phyloP scores from a whole-genome alignment of 768 basidiomycete genomes.

The Mycena epipterygia region DNA sequence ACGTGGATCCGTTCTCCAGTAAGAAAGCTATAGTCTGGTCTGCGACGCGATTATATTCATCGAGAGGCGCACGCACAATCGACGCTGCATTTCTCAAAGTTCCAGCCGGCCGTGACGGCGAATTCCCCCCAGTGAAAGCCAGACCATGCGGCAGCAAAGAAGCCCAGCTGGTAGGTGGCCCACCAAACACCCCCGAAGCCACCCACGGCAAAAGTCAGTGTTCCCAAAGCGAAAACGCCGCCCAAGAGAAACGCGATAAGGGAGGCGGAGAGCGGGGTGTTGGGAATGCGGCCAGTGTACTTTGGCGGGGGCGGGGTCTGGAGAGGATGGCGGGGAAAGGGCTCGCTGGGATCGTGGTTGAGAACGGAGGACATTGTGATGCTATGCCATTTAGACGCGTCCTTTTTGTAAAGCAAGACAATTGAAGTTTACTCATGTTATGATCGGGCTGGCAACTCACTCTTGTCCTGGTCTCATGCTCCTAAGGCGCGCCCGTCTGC shows the following conservation, averaged over 20 bases:
- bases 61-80: slow-evolving; percentile 77
- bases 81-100: slow-evolving; percentile 90
- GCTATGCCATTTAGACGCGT: too few species aligned
- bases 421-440: background rate
- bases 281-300: slow-evolving; percentile 75
- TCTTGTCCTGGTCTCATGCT: background rate
- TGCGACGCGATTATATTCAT: slow-evolving; percentile 5
- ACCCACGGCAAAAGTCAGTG: slow-evolving; percentile 62
- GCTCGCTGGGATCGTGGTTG: slow-evolving; percentile 3
- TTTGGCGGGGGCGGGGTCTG: slow-evolving; percentile 50
- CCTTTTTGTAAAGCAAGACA: background rate
- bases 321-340: slow-evolving; percentile 34
- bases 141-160: slow-evolving; percentile 88
- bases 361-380: background rate
- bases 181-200: slow-evolving; percentile 64
- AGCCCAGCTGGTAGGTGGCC: slow-evolving; percentile 82
- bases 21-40: slow-evolving; percentile 78
- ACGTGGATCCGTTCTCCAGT: slow-evolving; percentile 88
- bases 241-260: slow-evolving; percentile 91
- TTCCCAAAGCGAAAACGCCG: slow-evolving; percentile 71
- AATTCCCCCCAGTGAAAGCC: slow-evolving; percentile 96
- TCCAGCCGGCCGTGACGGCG: slow-evolving; percentile 96
- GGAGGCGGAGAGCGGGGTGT: slow-evolving; percentile 86
- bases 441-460: background rate
- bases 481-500: slow-evolving; percentile 19